These are phyloP conservation scores for Domatiomyces catenatus DNA, from an alignment of 2,329 filamentous ascomycete genomes.

Conservation along the genomic window DNA sequence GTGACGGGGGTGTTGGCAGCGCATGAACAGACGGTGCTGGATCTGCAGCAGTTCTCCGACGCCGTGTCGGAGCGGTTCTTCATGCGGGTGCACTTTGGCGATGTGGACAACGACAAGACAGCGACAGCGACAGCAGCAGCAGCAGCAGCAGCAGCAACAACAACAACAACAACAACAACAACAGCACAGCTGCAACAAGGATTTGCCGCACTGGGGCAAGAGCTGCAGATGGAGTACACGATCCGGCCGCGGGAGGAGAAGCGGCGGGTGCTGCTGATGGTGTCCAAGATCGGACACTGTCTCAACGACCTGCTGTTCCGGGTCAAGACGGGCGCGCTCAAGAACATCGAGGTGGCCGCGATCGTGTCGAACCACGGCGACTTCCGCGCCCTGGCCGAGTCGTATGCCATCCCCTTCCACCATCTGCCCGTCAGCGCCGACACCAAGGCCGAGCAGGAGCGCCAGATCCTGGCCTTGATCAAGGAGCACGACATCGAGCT, in stretches of 20 bases:
- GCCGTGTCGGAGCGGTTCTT: conserved; percentile 62
- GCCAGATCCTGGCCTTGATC: conserved; percentile 54
- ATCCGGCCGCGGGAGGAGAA: conserved; percentile 54
- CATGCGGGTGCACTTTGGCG: conserved; percentile 73
- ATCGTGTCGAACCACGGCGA: conserved; percentile 75
- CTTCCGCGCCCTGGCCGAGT: conserved; percentile 50
- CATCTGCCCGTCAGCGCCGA: conserved; percentile 64
- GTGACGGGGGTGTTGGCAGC: conserved; percentile 63
- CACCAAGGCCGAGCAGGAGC: conserved; percentile 61
- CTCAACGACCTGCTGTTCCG: conserved; percentile 73
- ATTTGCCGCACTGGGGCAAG: conserved; percentile 45
- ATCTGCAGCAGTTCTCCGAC: conserved; percentile 74
- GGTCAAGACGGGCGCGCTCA: conserved; percentile 54
- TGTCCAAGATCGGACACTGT: conserved; percentile 77
- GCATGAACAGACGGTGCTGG: conserved; percentile 64
- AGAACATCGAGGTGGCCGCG: conserved; percentile 56
- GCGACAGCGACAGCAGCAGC: too few species aligned
- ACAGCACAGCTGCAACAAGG: conserved; percentile 39
- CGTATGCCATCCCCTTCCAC: conserved; percentile 64
- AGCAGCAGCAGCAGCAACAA: too few species aligned
- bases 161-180: background rate
- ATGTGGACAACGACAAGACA: conserved; percentile 26
- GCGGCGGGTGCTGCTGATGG: conserved; percentile 70
- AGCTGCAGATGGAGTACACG: conserved; percentile 56
- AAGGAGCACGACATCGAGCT: conserved; percentile 56